Conservation (phyloP, 768 basidiomycete genomes). For the Trametes cinnabarina region DNA sequence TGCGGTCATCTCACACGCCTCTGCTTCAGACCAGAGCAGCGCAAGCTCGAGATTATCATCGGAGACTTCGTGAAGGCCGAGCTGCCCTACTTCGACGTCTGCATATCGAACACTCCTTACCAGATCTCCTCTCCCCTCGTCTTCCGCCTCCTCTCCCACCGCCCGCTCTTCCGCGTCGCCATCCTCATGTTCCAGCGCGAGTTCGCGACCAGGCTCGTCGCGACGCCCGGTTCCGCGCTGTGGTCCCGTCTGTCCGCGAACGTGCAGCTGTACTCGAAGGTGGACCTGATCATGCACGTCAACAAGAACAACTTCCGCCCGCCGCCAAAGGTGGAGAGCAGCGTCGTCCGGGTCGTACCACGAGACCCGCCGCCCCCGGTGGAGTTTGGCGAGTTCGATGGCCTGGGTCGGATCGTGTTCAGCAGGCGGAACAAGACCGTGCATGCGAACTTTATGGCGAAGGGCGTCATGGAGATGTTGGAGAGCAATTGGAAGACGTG, state of each 20-base stretch:
- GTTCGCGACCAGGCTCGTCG: slow-evolving; percentile 90
- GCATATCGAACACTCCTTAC: slow-evolving; percentile 98
- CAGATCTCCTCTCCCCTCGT: slow-evolving; percentile 98
- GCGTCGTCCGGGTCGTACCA: slow-evolving; percentile 88
- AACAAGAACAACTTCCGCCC: slow-evolving; percentile 97
- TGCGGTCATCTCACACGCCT: background rate
- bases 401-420: slow-evolving; percentile 88
- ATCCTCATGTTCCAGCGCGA: slow-evolving; percentile 99
- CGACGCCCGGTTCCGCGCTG: slow-evolving; percentile 74
- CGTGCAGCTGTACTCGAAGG: slow-evolving; percentile 95
- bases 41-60: slow-evolving; percentile 91
- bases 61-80: slow-evolving; percentile 99
- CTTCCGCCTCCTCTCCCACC: slow-evolving; percentile 94
- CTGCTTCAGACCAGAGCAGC: slow-evolving; percentile 78
- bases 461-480: slow-evolving; percentile 92
- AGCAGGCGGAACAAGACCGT: slow-evolving; percentile 87
- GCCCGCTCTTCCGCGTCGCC: slow-evolving; percentile 88
- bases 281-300: slow-evolving; percentile 95
- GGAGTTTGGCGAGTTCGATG: slow-evolving; percentile 97
- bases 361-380: slow-evolving; percentile 94
- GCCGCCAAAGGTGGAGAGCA: slow-evolving; percentile 90
- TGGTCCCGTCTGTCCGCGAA: slow-evolving; percentile 97
- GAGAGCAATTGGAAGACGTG: slow-evolving; percentile 93
- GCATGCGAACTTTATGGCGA: slow-evolving; percentile 88
- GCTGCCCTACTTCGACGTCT: slow-evolving; percentile 97